Evolutionary conservation across 345 rosid species (phyloP).

Genomic region (Orychophragmus violaceus): DNA sequence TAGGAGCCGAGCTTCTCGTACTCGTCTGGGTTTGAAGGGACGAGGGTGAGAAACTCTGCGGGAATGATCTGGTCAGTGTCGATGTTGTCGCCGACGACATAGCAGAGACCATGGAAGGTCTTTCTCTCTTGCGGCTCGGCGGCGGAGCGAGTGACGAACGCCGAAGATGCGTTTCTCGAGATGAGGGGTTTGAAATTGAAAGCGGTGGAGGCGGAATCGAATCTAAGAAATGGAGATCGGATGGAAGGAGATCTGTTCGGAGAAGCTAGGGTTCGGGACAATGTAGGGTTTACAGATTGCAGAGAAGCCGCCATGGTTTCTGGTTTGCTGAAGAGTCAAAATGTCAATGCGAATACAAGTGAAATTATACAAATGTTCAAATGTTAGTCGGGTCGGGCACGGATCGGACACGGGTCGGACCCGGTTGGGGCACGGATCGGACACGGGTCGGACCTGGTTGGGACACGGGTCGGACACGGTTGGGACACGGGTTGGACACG

Average conservation of each 20-base stretch:
- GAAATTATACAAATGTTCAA: too few species aligned
- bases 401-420: too few species aligned
- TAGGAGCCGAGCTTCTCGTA: conserved; percentile 83
- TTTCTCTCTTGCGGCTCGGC: conserved; percentile 26
- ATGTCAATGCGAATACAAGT: not conserved
- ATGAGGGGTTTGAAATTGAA: conserved; percentile 12
- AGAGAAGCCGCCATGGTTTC: conserved; percentile 35
- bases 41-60: conserved; percentile 78
- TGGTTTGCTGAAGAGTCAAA: not conserved
- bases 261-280: conserved; percentile 22
- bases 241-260: conserved; percentile 6
- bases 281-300: conserved; percentile 22
- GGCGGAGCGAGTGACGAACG: conserved; percentile 23
- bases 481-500: too few species aligned
- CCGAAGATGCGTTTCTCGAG: not conserved
- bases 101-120: conserved; percentile 81
- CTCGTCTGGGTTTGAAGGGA: conserved; percentile 79
- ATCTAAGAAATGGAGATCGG: conserved; percentile 17
- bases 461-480: too few species aligned
- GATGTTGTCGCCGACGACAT: conserved; percentile 88
- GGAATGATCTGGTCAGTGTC: conserved; percentile 98
- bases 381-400: too few species aligned
- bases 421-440: too few species aligned
- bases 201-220: conserved; percentile 3
- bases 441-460: too few species aligned